These are phyloP conservation scores for Pouteria campechiana DNA, from an alignment of 179 eudicot species.

Conservation along the genomic window DNA sequence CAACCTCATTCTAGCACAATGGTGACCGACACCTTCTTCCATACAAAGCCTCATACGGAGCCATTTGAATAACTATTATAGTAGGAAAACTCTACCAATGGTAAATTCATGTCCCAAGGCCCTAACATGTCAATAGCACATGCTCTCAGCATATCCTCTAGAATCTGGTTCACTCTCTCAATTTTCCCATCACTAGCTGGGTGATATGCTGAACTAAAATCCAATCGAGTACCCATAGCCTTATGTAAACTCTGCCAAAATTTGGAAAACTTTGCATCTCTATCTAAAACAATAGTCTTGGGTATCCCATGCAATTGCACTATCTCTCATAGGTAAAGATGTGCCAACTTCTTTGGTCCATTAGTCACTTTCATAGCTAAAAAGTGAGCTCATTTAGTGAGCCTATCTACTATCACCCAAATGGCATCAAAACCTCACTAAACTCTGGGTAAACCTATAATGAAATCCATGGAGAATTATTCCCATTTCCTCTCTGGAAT, in stretches of 20 bases:
- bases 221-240: background rate
- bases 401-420: background rate
- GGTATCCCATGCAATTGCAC: background rate
- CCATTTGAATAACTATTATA: slow-evolving; percentile 3
- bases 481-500: slow-evolving; percentile 2
- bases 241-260: background rate
- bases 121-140: background rate
- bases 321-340: background rate
- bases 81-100: slow-evolving; percentile 5
- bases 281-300: no score
- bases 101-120: background rate
- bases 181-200: background rate
- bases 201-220: slow-evolving; percentile 2
- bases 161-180: background rate
- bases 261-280: background rate
- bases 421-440: background rate
- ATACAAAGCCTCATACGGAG: background rate
- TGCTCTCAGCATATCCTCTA: slow-evolving; percentile 5
- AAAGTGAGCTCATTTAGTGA: slow-evolving; percentile 4
- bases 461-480: background rate
- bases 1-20: background rate
- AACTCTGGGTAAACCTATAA: background rate
- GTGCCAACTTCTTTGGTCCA: background rate
- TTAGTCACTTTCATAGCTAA: background rate
- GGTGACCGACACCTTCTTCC: slow-evolving; percentile 1